Evolutionary conservation across 163 green algal species (phyloP).

Genomic region (Volvox carteri): DNA sequence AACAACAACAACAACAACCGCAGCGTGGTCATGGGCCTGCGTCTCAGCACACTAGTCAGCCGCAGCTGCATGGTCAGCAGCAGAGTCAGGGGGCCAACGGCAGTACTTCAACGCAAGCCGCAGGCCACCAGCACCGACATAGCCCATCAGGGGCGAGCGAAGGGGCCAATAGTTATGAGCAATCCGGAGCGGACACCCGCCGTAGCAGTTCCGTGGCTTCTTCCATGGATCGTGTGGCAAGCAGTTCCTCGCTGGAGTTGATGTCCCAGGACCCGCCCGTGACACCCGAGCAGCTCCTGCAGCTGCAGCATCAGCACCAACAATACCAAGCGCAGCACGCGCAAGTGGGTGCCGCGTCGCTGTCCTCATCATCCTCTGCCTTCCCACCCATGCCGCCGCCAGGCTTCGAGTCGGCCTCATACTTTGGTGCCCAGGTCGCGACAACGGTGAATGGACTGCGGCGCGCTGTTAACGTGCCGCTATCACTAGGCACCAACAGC

Average conservation of each 20-base stretch:
- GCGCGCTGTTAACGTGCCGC: slow-evolving; percentile 49
- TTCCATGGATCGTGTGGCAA: slow-evolving; percentile 55
- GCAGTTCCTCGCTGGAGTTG: slow-evolving; percentile 53
- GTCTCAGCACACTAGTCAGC: slow-evolving; percentile 23
- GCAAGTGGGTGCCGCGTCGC: neutral
- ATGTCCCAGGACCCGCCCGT: slow-evolving; percentile 60
- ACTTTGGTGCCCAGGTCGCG: slow-evolving; percentile 45
- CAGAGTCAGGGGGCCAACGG: neutral
- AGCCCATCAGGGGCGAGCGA: slow-evolving; percentile 37
- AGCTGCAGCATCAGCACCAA: slow-evolving; percentile 54
- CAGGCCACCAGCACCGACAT: slow-evolving; percentile 31
- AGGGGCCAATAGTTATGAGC: slow-evolving; percentile 25
- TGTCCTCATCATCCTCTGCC: neutral
- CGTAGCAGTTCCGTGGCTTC: slow-evolving; percentile 48
- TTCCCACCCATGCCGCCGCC: slow-evolving; percentile 30
- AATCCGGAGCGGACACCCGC: slow-evolving; percentile 26
- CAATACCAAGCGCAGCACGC: slow-evolving; percentile 43
- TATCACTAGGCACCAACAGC: slow-evolving; percentile 21
- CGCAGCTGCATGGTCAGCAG: neutral
- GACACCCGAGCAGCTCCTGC: slow-evolving; percentile 57
- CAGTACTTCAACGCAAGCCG: neutral
- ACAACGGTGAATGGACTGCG: slow-evolving; percentile 51
- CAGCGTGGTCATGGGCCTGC: neutral
- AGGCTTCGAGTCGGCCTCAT: slow-evolving; percentile 42
- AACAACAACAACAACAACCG: slow-evolving; percentile 11